Conservation (phyloP, 768 basidiomycete species). For the Psilocybe sp. region DNA sequence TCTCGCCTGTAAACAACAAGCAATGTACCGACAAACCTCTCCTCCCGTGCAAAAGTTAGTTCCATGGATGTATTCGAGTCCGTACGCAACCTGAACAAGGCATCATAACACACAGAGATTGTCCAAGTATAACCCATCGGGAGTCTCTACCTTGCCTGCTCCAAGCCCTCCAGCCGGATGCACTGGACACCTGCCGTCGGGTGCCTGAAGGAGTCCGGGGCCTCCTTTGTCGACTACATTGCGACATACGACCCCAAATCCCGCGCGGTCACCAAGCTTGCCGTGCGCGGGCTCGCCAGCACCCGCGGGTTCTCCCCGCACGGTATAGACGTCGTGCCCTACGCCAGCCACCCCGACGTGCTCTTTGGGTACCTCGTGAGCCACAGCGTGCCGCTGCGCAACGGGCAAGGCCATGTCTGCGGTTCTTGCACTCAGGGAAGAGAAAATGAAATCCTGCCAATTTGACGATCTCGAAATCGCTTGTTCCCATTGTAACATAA, state of each 20-base stretch:
- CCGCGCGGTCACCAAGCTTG: conserved; percentile 41
- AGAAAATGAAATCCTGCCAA: too few relatives aligned
- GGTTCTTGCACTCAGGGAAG: too few relatives aligned
- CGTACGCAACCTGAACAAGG: background rate
- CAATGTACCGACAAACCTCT: conserved; percentile 4
- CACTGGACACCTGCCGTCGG: conserved; percentile 50
- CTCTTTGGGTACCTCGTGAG: conserved; percentile 72
- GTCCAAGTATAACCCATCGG: conserved; percentile 47
- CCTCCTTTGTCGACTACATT: conserved; percentile 49
- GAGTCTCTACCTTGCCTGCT: conserved; percentile 62
- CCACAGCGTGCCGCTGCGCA: conserved; percentile 52
- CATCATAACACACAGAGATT: background rate
- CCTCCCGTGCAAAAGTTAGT: conserved; percentile 7
- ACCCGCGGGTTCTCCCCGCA: conserved; percentile 53
- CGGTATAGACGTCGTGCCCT: conserved; percentile 68
- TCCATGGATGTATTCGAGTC: background rate
- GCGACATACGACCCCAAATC: conserved; percentile 56
- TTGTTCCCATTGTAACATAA: too few relatives aligned
- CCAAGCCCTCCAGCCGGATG: conserved; percentile 41
- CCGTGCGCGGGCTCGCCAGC: conserved; percentile 34
- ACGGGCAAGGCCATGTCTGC: conserved; percentile 24
- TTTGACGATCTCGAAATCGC: too few relatives aligned
- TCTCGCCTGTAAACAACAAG: conserved; percentile 1
- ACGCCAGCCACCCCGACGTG: conserved; percentile 39
- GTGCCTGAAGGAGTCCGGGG: conserved; percentile 34